Evolutionary conservation across 2,329 filamentous ascomycete species (phyloP).

Genomic region (Penicillium palitans): DNA sequence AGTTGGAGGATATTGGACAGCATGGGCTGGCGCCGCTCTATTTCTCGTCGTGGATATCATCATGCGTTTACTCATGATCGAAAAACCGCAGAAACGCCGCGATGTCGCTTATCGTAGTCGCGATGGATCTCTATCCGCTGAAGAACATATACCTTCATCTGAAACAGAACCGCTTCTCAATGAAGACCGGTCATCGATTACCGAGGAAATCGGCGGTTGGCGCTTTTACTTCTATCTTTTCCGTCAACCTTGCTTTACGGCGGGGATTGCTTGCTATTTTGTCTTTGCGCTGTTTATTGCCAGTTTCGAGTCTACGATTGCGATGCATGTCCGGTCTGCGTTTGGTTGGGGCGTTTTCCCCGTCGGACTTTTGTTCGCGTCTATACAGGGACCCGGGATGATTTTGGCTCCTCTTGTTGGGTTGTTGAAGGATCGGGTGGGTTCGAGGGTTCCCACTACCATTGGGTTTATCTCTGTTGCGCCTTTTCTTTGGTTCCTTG

Average conservation of each 20-base stretch:
- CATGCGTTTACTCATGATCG: conserved; percentile 23
- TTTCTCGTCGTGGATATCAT: conserved; percentile 32
- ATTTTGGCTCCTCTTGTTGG: conserved; percentile 8
- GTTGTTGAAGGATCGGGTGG: conserved; percentile 5
- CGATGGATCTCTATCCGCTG: background rate
- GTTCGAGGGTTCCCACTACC: conserved; percentile 2
- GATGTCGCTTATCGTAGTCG: background rate
- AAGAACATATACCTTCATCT: background rate
- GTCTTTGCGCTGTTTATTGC: conserved; percentile 14
- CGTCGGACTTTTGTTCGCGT: conserved; percentile 13
- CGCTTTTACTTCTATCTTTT: conserved; percentile 11
- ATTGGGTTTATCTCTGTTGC: conserved; percentile 4
- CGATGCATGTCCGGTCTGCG: conserved; percentile 11
- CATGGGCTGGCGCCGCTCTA: conserved; percentile 26
- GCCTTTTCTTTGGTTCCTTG: conserved; percentile 6
- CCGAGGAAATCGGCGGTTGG: conserved; percentile 4
- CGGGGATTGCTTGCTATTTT: conserved; percentile 9
- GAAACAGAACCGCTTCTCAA: conserved; percentile 1
- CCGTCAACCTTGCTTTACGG: conserved; percentile 4
- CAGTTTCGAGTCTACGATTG: conserved; percentile 13
- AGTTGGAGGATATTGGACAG: conserved; percentile 28
- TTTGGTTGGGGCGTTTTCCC: conserved; percentile 17
- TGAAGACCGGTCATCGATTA: background rate
- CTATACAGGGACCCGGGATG: conserved; percentile 14
- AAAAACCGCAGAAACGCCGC: conserved; percentile 2